phyloP scores from a whole-genome alignment of 2,329 filamentous ascomycete species.

The Scytalidium lignicola region DNA sequence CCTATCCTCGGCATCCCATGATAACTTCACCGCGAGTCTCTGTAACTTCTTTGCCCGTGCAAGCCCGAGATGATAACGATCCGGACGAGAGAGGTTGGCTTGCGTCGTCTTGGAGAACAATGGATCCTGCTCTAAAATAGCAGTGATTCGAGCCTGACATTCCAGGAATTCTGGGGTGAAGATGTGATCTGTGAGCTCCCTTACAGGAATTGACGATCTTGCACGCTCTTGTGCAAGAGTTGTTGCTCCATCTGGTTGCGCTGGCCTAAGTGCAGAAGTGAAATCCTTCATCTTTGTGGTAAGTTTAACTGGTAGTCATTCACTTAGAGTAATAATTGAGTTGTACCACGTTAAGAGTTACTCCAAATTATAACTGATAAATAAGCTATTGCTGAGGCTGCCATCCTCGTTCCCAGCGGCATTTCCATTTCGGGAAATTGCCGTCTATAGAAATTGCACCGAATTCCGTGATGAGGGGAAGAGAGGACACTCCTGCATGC shows the following conservation, averaged over 20 bases:
- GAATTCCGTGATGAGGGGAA: background rate
- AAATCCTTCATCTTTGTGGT: conserved; percentile 42
- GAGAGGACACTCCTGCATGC: background rate
- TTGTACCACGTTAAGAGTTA: background rate
- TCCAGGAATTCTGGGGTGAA: conserved; percentile 42
- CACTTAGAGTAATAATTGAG: background rate
- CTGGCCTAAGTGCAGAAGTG: conserved; percentile 42
- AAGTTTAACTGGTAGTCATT: background rate
- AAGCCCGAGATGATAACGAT: conserved; percentile 46
- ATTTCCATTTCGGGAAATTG: background rate
- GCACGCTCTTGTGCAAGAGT: conserved; percentile 40
- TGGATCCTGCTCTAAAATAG: conserved; percentile 39
- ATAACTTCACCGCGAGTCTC: conserved; percentile 37
- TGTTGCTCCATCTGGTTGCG: conserved; percentile 37
- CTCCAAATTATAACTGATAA: background rate
- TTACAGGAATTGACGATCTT: conserved; percentile 36
- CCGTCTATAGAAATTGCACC: background rate
- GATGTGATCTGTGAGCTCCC: conserved; percentile 41
- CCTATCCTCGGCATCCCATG: conserved; percentile 44
- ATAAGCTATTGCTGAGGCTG: background rate
- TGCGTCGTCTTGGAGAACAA: conserved; percentile 45
- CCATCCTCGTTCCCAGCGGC: background rate
- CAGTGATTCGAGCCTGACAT: conserved; percentile 40
- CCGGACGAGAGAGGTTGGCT: conserved; percentile 44
- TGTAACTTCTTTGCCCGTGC: conserved; percentile 46